Conservation (phyloP, 2,329 filamentous ascomycete genomes). For the Arthrobotrys iridis region DNA sequence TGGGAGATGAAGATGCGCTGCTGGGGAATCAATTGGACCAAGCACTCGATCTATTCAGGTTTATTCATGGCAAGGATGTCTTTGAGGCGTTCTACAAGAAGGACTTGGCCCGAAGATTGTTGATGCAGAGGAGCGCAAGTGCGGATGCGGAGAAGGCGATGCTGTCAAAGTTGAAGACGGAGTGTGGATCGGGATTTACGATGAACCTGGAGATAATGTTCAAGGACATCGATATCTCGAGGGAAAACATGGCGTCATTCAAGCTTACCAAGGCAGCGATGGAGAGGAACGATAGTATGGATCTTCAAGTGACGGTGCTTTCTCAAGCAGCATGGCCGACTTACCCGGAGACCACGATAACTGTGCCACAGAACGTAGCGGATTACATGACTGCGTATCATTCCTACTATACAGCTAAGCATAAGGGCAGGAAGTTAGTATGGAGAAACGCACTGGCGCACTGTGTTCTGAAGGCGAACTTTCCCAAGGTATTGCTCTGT, state of each 20-base stretch:
- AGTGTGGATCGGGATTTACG: constrained; percentile 93
- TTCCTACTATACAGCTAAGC: constrained; percentile 84
- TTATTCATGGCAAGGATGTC: constrained; percentile 95
- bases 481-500: constrained; percentile 67
- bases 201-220: constrained; percentile 99
- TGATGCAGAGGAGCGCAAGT: constrained; percentile 92
- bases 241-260: constrained; percentile 92
- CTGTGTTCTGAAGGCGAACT: constrained; percentile 82
- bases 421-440: constrained; percentile 82
- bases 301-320: constrained; percentile 88
- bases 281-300: constrained; percentile 68
- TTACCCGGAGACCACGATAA: constrained; percentile 80
- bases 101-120: constrained; percentile 84
- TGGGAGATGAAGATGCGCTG: constrained; percentile 88
- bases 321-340: constrained; percentile 92
- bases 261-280: constrained; percentile 72
- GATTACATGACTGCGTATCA: constrained; percentile 84
- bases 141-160: constrained; percentile 96
- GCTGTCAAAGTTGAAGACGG: constrained; percentile 74
- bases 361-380: constrained; percentile 78
- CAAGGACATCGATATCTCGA: constrained; percentile 92
- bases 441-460: constrained; percentile 97
- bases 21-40: constrained; percentile 92
- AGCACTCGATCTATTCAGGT: constrained; percentile 92
- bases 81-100: constrained; percentile 99